These are phyloP conservation scores for Cadophora luteo-olivacea DNA, from an alignment of 2,329 filamentous ascomycete species.

Conservation along the genomic window DNA sequence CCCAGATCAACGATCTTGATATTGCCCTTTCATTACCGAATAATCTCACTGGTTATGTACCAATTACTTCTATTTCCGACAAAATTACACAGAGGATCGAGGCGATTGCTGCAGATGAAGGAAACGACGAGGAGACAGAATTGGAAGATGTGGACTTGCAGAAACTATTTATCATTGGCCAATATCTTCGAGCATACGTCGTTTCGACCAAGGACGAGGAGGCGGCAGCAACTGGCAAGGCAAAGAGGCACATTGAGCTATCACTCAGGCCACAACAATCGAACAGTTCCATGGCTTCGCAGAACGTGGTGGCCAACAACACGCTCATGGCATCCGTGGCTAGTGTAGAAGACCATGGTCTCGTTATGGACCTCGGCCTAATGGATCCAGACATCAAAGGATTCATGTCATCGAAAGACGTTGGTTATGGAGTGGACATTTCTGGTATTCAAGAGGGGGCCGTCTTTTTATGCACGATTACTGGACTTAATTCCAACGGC, in stretches of 20 bases:
- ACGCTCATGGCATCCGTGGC: constrained; percentile 86
- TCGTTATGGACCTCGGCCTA: constrained; percentile 90
- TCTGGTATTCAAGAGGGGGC: constrained; percentile 79
- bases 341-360: constrained; percentile 95
- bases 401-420: constrained; percentile 85
- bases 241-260: constrained; percentile 84
- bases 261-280: constrained; percentile 80
- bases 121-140: constrained; percentile 59
- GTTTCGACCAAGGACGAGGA: constrained; percentile 75
- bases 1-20: constrained; percentile 79
- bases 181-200: constrained; percentile 87
- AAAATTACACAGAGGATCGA: constrained; percentile 79
- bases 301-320: constrained; percentile 75
- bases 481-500: constrained; percentile 75
- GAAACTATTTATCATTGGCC: constrained; percentile 79
- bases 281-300: constrained; percentile 76
- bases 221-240: constrained; percentile 51
- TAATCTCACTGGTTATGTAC: constrained; percentile 87
- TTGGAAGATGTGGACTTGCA: constrained; percentile 73
- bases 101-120: constrained; percentile 64
- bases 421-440: constrained; percentile 70
- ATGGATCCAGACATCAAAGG: constrained; percentile 72
- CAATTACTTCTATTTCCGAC: constrained; percentile 90
- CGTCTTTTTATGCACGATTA: constrained; percentile 84
- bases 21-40: constrained; percentile 87